Percentiles rank a stretch among this genome's conserved stretches.
Conservation (phyloP, 129 eudicot species). For the Ambrosia trifida region DNA sequence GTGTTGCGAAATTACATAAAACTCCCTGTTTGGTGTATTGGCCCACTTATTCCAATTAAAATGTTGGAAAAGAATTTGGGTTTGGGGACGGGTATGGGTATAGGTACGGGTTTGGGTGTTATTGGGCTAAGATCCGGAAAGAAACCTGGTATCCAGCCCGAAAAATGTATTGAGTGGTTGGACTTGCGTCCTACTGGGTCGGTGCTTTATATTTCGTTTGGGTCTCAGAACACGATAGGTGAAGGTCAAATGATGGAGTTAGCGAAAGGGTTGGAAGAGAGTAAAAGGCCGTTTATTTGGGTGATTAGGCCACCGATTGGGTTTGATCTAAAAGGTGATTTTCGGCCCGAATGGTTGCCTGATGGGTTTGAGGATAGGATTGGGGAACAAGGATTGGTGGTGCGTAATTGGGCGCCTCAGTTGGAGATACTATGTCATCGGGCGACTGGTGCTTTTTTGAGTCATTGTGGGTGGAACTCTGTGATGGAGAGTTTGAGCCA, state of each 20-base stretch:
- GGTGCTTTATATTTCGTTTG: slow-evolving; percentile 70
- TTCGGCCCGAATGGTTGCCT: slow-evolving; percentile 75
- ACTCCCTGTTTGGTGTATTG: slow-evolving; percentile 70
- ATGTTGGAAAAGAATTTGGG: slow-evolving; percentile 35
- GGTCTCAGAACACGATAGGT: slow-evolving; percentile 64
- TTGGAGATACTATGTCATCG: slow-evolving; percentile 66
- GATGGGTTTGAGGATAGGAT: slow-evolving; percentile 54
- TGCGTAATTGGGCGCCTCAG: slow-evolving; percentile 78
- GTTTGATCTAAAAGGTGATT: slow-evolving; percentile 49
- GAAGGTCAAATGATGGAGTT: slow-evolving; percentile 71
- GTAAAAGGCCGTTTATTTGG: slow-evolving; percentile 66
- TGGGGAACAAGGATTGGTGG: slow-evolving; percentile 48
- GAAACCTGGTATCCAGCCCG: slow-evolving; percentile 37
- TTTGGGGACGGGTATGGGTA: not conserved
- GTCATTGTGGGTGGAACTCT: slow-evolving; percentile 93
- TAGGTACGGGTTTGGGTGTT: slow-evolving; percentile 9
- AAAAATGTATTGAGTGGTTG: slow-evolving; percentile 55
- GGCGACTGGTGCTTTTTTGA: slow-evolving; percentile 68
- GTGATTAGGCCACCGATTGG: slow-evolving; percentile 78
- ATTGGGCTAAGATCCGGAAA: slow-evolving; percentile 39
- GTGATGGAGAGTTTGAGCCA: slow-evolving; percentile 73
- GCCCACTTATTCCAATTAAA: slow-evolving; percentile 61
- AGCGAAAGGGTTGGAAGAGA: slow-evolving; percentile 69
- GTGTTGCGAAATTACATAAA: slow-evolving; percentile 41
- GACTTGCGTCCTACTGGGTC: slow-evolving; percentile 36